Evolutionary conservation across 805 yeast genomes (phyloP), one percentile per base, ranked within the genome.

Genomic region (Wickerhamomyces bisporus): DNA sequence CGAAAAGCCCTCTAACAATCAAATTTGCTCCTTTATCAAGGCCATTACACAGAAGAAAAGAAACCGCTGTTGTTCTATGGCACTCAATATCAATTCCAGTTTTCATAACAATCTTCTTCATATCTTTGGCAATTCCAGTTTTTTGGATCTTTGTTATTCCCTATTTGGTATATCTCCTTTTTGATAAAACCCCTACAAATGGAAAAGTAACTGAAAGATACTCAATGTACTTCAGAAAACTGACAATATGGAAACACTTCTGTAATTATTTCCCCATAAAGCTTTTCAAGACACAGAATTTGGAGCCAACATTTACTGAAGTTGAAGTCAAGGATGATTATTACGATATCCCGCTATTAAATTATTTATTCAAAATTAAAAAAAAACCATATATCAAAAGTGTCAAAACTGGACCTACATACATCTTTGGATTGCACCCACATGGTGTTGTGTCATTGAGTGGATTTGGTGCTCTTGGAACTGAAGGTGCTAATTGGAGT

Each of bases 361-460:
- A 39, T 9, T 39, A 35, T 5, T 35, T 46, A 3, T 40, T 46
- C 37, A 50, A 38, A 18, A 34, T 56, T 7, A 43, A 51, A 29
- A 43, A 43, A 35, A 41, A 42, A 26, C 58, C 63, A 10, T 52
- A 53, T 25, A 46, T 40, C 21, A 58, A 58, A 35, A 50, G 53
- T 30, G 61, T 67, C 2, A 52, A 70, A 34, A 62, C 77, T 3
- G 91, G 87, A 0, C 89, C 86, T 3, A 65, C 82, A 26, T 91
- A 93, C 59, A 76, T 91, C 2, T 91, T 91, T 61, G 95, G 96
- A 0, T 81, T 86, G 53, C 97, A 89, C 60, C 98, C 98, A 0
- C 98, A 93, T 59, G 98, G 98, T 0, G 89, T 91, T 13, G 88
- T 89, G 11, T 85, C 95, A 1, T 71, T 89, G 73, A 96, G 97